Evolutionary conservation across 306 rosid genomes (phyloP), one percentile per base, ranked within the genome.

Genomic region (Castanea crenata): DNA sequence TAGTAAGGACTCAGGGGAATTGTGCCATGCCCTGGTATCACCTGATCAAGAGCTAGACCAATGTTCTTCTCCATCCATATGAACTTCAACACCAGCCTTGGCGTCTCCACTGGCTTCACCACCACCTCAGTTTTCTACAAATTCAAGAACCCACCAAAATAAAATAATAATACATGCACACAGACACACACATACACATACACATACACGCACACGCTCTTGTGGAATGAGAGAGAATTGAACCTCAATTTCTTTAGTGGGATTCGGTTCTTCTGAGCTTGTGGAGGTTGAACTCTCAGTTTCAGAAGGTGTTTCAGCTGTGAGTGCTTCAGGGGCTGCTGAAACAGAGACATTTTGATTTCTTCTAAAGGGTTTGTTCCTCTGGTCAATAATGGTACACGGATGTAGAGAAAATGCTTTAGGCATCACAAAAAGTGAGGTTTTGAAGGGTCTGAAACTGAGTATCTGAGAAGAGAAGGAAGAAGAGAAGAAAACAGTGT

Each of bases 21-120:
- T 19, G 94, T 86, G 52, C 98, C 98, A 34, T 90, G 89, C 1
- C 95, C 97, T 0, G 93, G 97, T 79, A 94, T 75, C 87, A 89
- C 80, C 55, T 92, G 98, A 74, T 94, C 97, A 0, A 94, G 90
- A 19, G 88, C 97, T 76, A 94, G 92, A 15, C 97, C 97, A 3
- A 94, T 91, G 88, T 92, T 94, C 90, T 92, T 92, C 82, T 91
- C 97, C 97, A 94, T 90, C 97, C 99, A 92, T 74, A 91, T 85
- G 83, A 94, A 94, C 84, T 94, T 94, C 83, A 92, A 81, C 69
- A 92, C 91, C 35, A 94, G 88, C 83, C 97, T 87, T 69, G 98
- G 91, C 73, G 78, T 94, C 55, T 74, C 91, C 49, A 77, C 67
- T 79, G 94, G 87, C 85, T 94, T 90, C 83, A 94, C 97, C 31